phyloP scores from a whole-genome alignment of 768 basidiomycete species.

The Auriscalpium microsporum region DNA sequence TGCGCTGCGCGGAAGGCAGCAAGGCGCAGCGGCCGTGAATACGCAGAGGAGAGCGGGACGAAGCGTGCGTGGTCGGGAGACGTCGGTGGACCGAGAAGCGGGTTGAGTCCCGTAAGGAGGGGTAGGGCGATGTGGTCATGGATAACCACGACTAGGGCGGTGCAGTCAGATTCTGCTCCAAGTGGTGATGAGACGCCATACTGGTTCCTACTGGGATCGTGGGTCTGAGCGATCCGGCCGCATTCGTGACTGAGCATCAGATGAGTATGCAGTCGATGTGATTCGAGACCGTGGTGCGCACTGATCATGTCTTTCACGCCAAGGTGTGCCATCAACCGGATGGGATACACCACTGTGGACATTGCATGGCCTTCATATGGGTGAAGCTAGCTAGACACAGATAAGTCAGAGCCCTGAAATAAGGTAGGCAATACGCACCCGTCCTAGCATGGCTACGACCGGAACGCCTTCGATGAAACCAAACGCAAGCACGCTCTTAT shows the following conservation, averaged over 20 bases:
- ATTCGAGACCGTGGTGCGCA: conserved; percentile 27
- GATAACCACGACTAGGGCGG: conserved; percentile 60
- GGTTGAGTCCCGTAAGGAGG: conserved; percentile 68
- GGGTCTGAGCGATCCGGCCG: conserved; percentile 74
- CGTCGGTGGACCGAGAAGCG: conserved; percentile 64
- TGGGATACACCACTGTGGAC: conserved; percentile 64
- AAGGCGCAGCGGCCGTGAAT: conserved; percentile 63
- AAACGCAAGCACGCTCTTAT: conserved; percentile 74
- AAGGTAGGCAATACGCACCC: conserved; percentile 36
- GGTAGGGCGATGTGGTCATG: conserved; percentile 82
- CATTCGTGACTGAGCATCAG: conserved; percentile 66
- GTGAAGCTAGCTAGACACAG: conserved; percentile 50
- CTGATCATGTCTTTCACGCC: conserved; percentile 73
- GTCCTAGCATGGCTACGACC: conserved; percentile 84
- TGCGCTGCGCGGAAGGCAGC: conserved; percentile 66
- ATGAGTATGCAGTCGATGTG: neutral
- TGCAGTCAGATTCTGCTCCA: conserved; percentile 7
- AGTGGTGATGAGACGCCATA: conserved; percentile 21
- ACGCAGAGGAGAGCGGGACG: conserved; percentile 77
- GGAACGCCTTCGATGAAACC: conserved; percentile 67
- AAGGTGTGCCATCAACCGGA: conserved; percentile 68
- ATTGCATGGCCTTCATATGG: conserved; percentile 77
- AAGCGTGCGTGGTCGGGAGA: conserved; percentile 62
- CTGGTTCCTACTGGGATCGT: conserved; percentile 72
- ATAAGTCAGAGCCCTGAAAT: neutral